Base-by-base conservation (phyloP, 2,329 filamentous ascomycete species). In the Fusarium newnesense region DNA sequence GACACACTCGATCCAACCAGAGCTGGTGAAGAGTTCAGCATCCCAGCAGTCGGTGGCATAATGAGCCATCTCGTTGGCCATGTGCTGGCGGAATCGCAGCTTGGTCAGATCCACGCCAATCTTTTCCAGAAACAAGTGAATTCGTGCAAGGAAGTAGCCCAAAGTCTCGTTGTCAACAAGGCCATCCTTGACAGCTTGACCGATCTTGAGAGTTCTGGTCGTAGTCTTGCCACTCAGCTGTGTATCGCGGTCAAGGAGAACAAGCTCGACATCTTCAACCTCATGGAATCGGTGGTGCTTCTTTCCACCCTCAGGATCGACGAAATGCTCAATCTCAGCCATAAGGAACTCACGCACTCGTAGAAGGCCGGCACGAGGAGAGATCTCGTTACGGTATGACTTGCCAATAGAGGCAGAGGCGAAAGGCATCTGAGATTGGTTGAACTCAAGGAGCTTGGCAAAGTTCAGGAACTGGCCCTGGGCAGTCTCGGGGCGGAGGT, bases 391-490 rank as follows among this genome's bases (percentile, higher is more conserved):
- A 79, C 96, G 91, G 89, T 97, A 98, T 4, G 96, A 98, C 85
- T 97, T 97, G 84, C 96, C 96, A 81, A 99, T 97, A 43, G 94
- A 97, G 52, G 96, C 96, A 56, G 96, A 98, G 19, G 96, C 96
- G 80, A 99, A 98, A 32, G 96, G 96, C 93, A 99, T 97, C 77
- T 92, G 88, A 79, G 94, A 91, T 84, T 97, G 94, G 86, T 98
- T 98, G 87, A 95, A 98, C 75, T 98, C 96, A 67, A 98, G 91
- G 52, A 99, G 91, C 86, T 98, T 98, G 77, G 93, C 91, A 83
- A 99, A 99, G 85, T 97, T 98, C 75, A 98, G 86, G 85, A 99
- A 99, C 85, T 99, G 96, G 74, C 96, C 96, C 87, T 99, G 96
- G 8, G 96, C 96, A 36, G 96, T 99, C 85, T 99, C 96, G 47